Conservation (phyloP, 495 filamentous ascomycete species). For the Talaromyces borbonicus region DNA sequence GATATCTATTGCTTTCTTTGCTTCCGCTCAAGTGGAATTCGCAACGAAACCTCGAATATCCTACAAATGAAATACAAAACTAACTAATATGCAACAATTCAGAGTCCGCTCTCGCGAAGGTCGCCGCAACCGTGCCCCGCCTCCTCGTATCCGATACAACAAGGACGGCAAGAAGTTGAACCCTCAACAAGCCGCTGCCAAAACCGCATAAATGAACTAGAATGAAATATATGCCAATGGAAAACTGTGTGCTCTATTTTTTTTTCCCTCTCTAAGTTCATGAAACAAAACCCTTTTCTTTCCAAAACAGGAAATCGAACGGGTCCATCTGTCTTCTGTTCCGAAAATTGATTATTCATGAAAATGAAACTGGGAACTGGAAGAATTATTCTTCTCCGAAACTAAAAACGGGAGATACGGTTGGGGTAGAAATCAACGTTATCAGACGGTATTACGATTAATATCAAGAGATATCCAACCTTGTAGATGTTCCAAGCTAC, state of each 20-base stretch:
- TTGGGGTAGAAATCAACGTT: too few species aligned
- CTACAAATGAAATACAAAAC: neutral
- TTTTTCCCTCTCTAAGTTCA: neutral
- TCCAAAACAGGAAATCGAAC: too few species aligned
- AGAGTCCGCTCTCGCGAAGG: slow-evolving; percentile 97
- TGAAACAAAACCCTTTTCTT: slow-evolving; percentile 9
- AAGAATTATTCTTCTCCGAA: too few species aligned
- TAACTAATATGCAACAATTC: slow-evolving; percentile 25
- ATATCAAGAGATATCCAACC: too few species aligned
- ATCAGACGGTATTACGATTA: too few species aligned
- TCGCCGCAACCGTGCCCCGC: slow-evolving; percentile 96
- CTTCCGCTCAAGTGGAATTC: too few species aligned
- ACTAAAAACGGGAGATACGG: too few species aligned
- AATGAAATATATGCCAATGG: neutral
- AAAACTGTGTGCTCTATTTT: neutral
- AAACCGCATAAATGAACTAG: slow-evolving; percentile 43
- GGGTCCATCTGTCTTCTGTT: too few species aligned
- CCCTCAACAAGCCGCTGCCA: slow-evolving; percentile 74
- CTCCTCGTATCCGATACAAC: slow-evolving; percentile 96
- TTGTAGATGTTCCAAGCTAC: too few species aligned
- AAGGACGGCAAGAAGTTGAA: slow-evolving; percentile 99
- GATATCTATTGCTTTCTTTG: too few species aligned
- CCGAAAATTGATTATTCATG: too few species aligned
- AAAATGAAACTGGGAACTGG: too few species aligned
- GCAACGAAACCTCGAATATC: neutral